phyloP scores from a whole-genome alignment of 2,329 filamentous ascomycete species.

The Pestalotiopsis sp. region DNA sequence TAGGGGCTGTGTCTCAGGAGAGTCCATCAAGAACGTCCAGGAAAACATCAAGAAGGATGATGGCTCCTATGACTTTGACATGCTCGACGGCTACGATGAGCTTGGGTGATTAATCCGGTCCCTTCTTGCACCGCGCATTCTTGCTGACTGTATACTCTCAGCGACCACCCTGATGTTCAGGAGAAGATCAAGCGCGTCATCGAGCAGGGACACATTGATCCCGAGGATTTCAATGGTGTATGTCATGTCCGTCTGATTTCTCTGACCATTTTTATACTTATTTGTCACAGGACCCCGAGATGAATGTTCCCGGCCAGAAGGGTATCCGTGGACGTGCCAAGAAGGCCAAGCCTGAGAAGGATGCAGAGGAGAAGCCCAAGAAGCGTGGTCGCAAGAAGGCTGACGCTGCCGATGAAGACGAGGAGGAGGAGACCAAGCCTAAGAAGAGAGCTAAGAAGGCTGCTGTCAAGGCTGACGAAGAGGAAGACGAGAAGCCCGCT shows the following conservation, averaged over 20 bases:
- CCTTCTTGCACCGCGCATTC: background rate
- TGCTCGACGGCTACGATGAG: constrained; percentile 81
- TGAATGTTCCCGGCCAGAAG: constrained; percentile 67
- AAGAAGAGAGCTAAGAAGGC: constrained; percentile 39
- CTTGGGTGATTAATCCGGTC: constrained; percentile 45
- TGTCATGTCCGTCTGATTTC: constrained; percentile 34
- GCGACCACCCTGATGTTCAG: constrained; percentile 60
- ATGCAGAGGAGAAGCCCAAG: constrained; percentile 29
- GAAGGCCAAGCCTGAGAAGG: constrained; percentile 34
- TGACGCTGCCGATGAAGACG: constrained; percentile 25
- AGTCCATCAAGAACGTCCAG: constrained; percentile 66
- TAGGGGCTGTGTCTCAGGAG: constrained; percentile 88
- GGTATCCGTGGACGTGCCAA: constrained; percentile 57
- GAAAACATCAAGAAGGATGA: constrained; percentile 47
- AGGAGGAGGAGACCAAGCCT: constrained; percentile 26
- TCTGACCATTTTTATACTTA: constrained; percentile 14
- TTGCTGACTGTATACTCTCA: constrained; percentile 21
- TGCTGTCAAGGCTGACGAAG: constrained; percentile 26
- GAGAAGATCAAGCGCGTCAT: constrained; percentile 74
- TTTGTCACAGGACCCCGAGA: constrained; percentile 64
- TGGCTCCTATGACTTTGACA: constrained; percentile 59
- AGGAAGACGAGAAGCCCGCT: constrained; percentile 19
- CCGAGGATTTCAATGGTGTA: constrained; percentile 88
- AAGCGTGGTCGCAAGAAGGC: constrained; percentile 40
- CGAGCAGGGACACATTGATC: constrained; percentile 75